phyloP scores from a whole-genome alignment of 495 filamentous ascomycete genomes.

The Tuber melanosporum region DNA sequence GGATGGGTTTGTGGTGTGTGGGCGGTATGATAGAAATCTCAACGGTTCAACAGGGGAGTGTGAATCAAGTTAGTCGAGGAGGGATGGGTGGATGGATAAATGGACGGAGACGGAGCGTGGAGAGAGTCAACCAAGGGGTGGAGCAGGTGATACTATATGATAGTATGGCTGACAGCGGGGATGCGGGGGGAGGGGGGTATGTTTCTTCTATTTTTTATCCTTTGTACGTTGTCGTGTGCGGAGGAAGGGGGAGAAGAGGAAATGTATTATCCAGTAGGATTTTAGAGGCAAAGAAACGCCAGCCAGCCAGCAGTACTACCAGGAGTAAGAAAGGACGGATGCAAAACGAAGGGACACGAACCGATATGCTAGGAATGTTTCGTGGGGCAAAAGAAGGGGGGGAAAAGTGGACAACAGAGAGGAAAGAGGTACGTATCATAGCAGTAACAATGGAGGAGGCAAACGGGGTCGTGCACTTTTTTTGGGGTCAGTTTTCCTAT shows the following conservation, averaged over 20 bases:
- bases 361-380: slow-evolving; percentile 2
- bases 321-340: background rate
- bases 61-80: background rate
- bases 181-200: background rate
- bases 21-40: background rate
- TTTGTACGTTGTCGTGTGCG: background rate
- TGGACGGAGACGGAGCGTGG: background rate
- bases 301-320: background rate
- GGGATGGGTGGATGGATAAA: background rate
- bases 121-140: background rate
- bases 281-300: slow-evolving; percentile 3
- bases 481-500: background rate
- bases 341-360: slow-evolving; percentile 1
- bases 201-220: background rate
- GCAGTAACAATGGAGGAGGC: background rate
- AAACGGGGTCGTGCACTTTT: slow-evolving; percentile 1
- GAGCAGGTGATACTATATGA: background rate
- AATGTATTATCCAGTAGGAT: background rate
- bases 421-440: background rate
- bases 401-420: background rate
- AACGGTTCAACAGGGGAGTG: slow-evolving; percentile 1
- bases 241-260: background rate
- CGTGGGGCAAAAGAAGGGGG: background rate
- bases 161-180: slow-evolving; percentile 1
- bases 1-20: slow-evolving; percentile 3